A percentile compares a stretch with the other conserved stretches of the same genome.
These are phyloP conservation scores for Amphibolis antarctica DNA, from an alignment of 106 monocot genomes.

Conservation along the genomic window DNA sequence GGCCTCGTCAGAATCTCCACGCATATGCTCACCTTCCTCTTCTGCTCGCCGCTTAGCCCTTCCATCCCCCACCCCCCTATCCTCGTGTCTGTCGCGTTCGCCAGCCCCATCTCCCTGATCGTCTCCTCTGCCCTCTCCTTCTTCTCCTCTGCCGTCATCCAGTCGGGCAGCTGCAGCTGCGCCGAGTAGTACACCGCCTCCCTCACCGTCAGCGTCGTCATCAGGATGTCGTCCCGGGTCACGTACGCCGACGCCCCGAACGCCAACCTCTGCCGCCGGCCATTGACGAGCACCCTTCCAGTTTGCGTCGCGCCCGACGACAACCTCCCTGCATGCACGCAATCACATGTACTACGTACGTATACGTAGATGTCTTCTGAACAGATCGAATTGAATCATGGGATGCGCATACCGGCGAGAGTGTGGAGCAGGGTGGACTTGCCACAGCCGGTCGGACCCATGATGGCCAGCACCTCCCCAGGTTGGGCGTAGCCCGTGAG, in stretches of 20 bases:
- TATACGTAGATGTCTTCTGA: neutral
- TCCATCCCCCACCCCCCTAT: constrained; percentile 37
- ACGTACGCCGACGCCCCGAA: constrained; percentile 44
- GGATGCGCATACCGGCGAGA: constrained; percentile 21
- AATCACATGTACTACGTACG: too few species aligned
- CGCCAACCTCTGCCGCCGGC: constrained; percentile 14
- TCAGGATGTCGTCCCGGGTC: constrained; percentile 60
- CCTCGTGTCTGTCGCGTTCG: constrained; percentile 35
- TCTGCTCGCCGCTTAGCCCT: constrained; percentile 61
- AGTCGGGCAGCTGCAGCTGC: constrained; percentile 48
- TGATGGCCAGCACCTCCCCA: constrained; percentile 39
- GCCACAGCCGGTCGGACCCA: constrained; percentile 59
- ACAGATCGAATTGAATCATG: neutral
- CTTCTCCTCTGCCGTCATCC: constrained; percentile 44
- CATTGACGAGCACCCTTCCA: constrained; percentile 22
- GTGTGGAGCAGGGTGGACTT: constrained; percentile 46
- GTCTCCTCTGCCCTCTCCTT: constrained; percentile 37
- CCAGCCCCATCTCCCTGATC: constrained; percentile 59
- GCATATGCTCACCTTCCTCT: constrained; percentile 69
- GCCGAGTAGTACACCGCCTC: constrained; percentile 70
- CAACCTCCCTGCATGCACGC: constrained; percentile 18
- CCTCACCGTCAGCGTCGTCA: constrained; percentile 60
- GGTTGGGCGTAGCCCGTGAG: constrained; percentile 40
- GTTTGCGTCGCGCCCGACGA: constrained; percentile 8
- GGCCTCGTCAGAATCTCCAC: constrained; percentile 59